Conservation (phyloP, 2,329 filamentous ascomycete species). For the Fusarium pseudoanthophilum region DNA sequence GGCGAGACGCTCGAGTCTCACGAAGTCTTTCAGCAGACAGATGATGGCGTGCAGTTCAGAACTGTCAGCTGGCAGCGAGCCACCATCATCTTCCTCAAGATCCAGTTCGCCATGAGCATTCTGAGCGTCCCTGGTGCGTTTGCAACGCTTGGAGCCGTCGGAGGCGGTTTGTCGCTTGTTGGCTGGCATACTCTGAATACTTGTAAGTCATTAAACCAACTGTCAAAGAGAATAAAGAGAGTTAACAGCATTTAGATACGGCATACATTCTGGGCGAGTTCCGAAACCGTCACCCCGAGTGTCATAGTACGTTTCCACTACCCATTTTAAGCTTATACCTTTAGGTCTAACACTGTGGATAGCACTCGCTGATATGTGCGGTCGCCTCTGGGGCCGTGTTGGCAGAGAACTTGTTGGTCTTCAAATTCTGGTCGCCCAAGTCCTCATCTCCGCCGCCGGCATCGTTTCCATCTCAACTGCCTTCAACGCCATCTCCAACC, state of each 20-base stretch:
- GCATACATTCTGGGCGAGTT: not conserved
- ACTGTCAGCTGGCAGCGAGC: conserved; percentile 54
- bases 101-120: conserved; percentile 36
- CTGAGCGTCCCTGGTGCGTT: conserved; percentile 47
- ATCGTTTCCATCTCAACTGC: not conserved
- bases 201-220: not conserved
- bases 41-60: conserved; percentile 45
- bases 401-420: not conserved
- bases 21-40: conserved; percentile 44
- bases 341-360: not conserved
- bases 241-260: no score
- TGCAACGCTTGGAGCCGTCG: not conserved
- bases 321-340: fast-evolving
- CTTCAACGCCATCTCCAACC: conserved; percentile 1
- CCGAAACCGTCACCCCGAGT: not conserved
- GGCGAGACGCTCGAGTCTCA: conserved; percentile 5
- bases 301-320: not conserved
- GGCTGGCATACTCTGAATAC: conserved; percentile 2
- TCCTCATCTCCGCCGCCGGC: not conserved
- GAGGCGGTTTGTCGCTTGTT: not conserved
- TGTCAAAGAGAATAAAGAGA: no score
- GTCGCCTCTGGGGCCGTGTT: not conserved
- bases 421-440: not conserved
- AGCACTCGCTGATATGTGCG: conserved; percentile 5
- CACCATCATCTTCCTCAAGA: conserved; percentile 54